phyloP scores from a whole-genome alignment of 192 early-diverging fungal genomes.

The Coemansia sp. region DNA sequence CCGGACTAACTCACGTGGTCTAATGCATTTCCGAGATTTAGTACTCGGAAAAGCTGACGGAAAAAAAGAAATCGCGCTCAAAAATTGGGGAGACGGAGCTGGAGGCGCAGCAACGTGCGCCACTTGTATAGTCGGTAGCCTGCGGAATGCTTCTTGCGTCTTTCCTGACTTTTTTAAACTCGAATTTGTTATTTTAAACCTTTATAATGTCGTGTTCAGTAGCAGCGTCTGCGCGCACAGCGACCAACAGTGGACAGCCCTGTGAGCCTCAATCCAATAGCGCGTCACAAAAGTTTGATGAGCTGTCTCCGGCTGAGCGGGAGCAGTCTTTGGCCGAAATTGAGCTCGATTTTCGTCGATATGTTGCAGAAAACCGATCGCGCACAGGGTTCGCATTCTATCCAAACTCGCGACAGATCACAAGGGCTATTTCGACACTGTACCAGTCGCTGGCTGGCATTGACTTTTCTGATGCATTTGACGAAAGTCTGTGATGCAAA shows the following conservation, averaged over 20 bases:
- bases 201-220: background rate
- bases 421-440: conserved; percentile 19
- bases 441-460: conserved; percentile 21
- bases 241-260: background rate
- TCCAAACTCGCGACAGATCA: conserved; percentile 24
- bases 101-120: too few species aligned
- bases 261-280: background rate
- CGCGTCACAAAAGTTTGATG: conserved; percentile 7
- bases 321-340: conserved; percentile 18
- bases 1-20: too few species aligned
- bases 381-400: conserved; percentile 24
- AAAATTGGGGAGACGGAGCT: too few species aligned
- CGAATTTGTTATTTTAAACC: background rate
- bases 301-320: conserved; percentile 22
- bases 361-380: conserved; percentile 13
- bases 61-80: too few species aligned
- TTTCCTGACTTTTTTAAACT: too few species aligned
- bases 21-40: too few species aligned
- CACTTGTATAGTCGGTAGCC: too few species aligned
- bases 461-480: conserved; percentile 19
- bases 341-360: conserved; percentile 22
- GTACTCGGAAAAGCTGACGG: too few species aligned
- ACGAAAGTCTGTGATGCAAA: background rate
- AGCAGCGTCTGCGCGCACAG: background rate
- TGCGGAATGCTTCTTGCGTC: too few species aligned